Base-by-base conservation (phyloP, 306 rosid species). In the Phaseolus lunatus region DNA sequence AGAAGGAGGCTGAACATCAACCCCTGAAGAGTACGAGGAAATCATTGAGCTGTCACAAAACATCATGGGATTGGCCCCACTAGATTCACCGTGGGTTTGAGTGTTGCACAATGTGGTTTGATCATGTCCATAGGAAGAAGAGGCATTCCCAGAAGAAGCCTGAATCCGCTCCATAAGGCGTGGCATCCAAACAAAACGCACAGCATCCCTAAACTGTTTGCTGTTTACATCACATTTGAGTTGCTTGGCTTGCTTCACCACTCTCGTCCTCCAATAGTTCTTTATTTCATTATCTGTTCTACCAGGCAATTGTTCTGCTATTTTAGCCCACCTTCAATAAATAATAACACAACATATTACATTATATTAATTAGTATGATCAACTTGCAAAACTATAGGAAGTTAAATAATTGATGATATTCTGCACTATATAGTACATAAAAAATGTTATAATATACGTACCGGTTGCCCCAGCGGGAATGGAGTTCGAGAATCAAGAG, bases 271-370 rank as follows among this genome's bases (percentile, higher is more conserved):
- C 99, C 99, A 95, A 41, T 89, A 95, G 76, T 95, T 95, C 79
- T 95, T 95, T 24, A 95, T 89, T 83, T 95, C 99, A 27, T 95
- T 95, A 78, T 95, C 99, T 5, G 97, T 92, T 77, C 99, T 88
- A 0, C 99, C 99, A 0, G 99, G 97, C 78, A 95, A 70, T 45
- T 68, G 86, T 41, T 92, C 92, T 8, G 97, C 99, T 72, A 95
- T 95, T 72, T 89, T 95, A 22, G 99, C 93, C 99, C 99, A 95
- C 88, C 98, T 94, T 20, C 61, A 64, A 5, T 61, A 8, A 35
- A 20, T 4, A 47, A 33, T 16, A 11, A 11, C 57, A 54, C 7
- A 75, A 43, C 48, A 16, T 3, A 11, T 43, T 9, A 49, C 3
- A 14, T 1, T 66, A 57, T 63, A 22, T 50, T 11, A 41, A 16